Evolutionary conservation across 2,329 filamentous ascomycete genomes (phyloP).

Genomic region (Penicillium nordicum): DNA sequence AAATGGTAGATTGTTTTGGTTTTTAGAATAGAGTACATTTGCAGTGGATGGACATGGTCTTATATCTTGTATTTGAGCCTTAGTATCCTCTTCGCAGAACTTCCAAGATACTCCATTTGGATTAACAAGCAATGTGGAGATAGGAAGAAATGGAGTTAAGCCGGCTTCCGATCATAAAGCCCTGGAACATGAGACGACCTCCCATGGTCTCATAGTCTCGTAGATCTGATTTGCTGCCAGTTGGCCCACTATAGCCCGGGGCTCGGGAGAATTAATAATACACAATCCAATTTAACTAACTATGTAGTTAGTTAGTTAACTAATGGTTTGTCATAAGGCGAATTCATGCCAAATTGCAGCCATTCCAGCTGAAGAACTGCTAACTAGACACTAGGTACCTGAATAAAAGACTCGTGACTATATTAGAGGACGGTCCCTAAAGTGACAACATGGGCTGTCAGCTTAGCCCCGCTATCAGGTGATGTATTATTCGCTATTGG

Average conservation of each 20-base stretch:
- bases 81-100: background rate
- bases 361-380: too few species aligned
- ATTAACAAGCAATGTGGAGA: background rate
- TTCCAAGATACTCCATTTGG: background rate
- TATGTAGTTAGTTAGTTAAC: too few species aligned
- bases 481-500: too few species aligned
- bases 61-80: background rate
- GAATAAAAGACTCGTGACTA: too few species aligned
- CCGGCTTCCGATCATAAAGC: background rate
- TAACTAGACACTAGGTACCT: too few species aligned
- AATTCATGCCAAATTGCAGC: too few species aligned
- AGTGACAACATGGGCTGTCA: too few species aligned
- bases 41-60: background rate
- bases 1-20: background rate
- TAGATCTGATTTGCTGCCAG: background rate
- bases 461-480: too few species aligned
- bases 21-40: background rate
- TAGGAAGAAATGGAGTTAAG: background rate
- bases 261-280: constrained; percentile 3
- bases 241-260: background rate
- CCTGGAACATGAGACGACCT: background rate
- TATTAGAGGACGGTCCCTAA: too few species aligned
- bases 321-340: too few species aligned
- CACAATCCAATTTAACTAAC: background rate
- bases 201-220: background rate